A percentile compares a stretch with the other conserved stretches of the same genome.
Conservation (phyloP, 75 land plant genomes). For the Cryptomeria japonica region DNA sequence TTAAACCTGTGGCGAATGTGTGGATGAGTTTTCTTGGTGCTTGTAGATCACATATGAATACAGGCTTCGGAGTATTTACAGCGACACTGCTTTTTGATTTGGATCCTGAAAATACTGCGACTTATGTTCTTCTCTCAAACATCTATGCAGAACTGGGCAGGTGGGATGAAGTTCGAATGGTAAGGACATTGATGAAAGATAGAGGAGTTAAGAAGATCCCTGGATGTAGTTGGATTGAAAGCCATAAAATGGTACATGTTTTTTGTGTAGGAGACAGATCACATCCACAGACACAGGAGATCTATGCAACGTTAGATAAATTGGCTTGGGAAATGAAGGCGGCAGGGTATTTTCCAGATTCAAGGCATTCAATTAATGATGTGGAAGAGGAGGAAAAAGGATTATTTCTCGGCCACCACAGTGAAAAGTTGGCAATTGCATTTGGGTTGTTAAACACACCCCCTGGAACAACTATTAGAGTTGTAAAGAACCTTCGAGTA, state of each 20-base stretch:
- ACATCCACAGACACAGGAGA: slow-evolving; percentile 15
- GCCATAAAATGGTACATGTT: slow-evolving; percentile 20
- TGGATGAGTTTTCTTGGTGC: slow-evolving; percentile 20
- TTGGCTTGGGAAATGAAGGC: slow-evolving; percentile 26
- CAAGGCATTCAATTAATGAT: slow-evolving; percentile 3
- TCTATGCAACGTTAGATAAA: slow-evolving; percentile 32
- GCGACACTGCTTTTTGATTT: slow-evolving; percentile 4
- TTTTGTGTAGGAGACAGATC: slow-evolving; percentile 23
- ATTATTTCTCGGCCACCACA: background rate
- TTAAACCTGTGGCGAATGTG: background rate
- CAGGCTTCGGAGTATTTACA: slow-evolving; percentile 5
- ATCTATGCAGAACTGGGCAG: slow-evolving; percentile 47
- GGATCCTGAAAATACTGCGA: slow-evolving; percentile 9
- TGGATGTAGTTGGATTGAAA: slow-evolving; percentile 57
- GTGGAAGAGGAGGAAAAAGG: slow-evolving; percentile 21
- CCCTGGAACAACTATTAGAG: background rate
- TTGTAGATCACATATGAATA: slow-evolving; percentile 9
- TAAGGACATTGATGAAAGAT: slow-evolving; percentile 46
- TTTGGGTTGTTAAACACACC: background rate
- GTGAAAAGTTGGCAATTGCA: background rate
- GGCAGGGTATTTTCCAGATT: slow-evolving; percentile 19
- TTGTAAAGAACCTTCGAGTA: background rate
- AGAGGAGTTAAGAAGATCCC: slow-evolving; percentile 40
- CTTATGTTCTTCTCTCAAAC: slow-evolving; percentile 46
- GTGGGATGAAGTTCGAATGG: slow-evolving; percentile 45